These are phyloP conservation scores for Penicillium daleae DNA, from an alignment of 495 filamentous ascomycete species.

Conservation along the genomic window DNA sequence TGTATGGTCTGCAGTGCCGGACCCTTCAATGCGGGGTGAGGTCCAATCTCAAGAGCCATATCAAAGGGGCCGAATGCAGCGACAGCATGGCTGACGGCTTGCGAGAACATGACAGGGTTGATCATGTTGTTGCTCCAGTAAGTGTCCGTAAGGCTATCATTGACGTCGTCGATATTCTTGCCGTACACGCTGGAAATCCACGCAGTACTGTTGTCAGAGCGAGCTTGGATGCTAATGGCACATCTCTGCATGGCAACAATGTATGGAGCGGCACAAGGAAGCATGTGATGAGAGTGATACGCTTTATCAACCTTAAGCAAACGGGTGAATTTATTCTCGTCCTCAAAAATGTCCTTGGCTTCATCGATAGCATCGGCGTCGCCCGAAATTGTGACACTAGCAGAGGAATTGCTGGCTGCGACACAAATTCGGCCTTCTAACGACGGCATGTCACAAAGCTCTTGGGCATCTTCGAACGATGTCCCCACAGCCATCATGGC, in stretches of 20 bases:
- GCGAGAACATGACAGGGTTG: constrained; percentile 57
- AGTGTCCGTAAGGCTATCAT: constrained; percentile 23
- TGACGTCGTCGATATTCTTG: constrained; percentile 43
- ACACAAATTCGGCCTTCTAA: constrained; percentile 37
- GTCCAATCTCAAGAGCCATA: constrained; percentile 57
- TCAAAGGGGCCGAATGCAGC: constrained; percentile 36
- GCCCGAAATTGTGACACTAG: constrained; percentile 45
- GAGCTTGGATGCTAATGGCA: constrained; percentile 17
- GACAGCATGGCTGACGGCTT: constrained; percentile 50
- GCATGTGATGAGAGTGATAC: constrained; percentile 46
- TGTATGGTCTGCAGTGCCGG: constrained; percentile 49
- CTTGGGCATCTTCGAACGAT: constrained; percentile 48
- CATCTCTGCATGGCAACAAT: constrained; percentile 32
- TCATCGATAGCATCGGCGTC: constrained; percentile 51
- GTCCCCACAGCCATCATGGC: constrained; percentile 59
- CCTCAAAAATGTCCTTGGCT: constrained; percentile 44
- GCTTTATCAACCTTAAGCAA: constrained; percentile 53
- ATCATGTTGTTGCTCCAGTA: constrained; percentile 67
- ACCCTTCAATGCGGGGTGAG: constrained; percentile 57
- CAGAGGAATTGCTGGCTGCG: constrained; percentile 39
- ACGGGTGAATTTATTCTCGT: constrained; percentile 42
- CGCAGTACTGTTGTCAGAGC: constrained; percentile 12
- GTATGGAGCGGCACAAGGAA: constrained; percentile 37
- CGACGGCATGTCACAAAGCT: constrained; percentile 37
- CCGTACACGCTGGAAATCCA: constrained; percentile 36